phyloP scores from a whole-genome alignment of 1,284 basidiomycete genomes.

The Vanrija sp. region DNA sequence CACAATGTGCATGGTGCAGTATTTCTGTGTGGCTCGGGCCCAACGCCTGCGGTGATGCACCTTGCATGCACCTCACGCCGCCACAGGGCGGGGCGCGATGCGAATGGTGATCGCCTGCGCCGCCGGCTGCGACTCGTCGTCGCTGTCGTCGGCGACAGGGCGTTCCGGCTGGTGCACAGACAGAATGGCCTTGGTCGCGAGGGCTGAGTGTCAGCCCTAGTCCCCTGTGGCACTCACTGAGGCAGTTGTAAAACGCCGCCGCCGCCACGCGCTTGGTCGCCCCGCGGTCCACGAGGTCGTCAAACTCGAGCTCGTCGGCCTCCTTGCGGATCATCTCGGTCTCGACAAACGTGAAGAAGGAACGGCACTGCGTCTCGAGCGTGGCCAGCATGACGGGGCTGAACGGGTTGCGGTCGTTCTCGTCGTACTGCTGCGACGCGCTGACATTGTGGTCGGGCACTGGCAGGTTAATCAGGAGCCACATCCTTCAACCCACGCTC shows the following conservation, averaged over 20 bases:
- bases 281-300: conserved; percentile 40
- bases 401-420: conserved; percentile 9
- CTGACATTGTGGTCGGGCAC: background rate
- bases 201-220: conserved; percentile 17
- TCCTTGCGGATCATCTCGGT: conserved; percentile 10
- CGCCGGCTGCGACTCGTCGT: too few species aligned
- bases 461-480: background rate
- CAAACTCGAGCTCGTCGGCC: conserved; percentile 64
- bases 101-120: conserved; percentile 22
- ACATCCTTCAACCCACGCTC: background rate
- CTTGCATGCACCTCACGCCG: too few species aligned
- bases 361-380: conserved; percentile 36
- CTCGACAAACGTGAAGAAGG: conserved; percentile 39
- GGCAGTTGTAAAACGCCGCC: conserved; percentile 39
- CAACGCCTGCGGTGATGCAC: too few species aligned
- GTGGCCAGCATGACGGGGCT: conserved; percentile 31
- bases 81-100: conserved; percentile 7
- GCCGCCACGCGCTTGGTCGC: conserved; percentile 27
- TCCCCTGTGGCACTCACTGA: conserved; percentile 24
- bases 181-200: conserved; percentile 37
- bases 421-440: background rate
- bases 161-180: conserved; percentile 22
- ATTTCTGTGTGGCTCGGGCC: too few species aligned
- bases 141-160: background rate
- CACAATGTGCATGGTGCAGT: too few species aligned